A percentile compares a stretch with the other conserved stretches of the same genome.
These are phyloP conservation scores for Pulveroboletus frians DNA, from an alignment of 768 basidiomycete genomes.

Conservation along the genomic window DNA sequence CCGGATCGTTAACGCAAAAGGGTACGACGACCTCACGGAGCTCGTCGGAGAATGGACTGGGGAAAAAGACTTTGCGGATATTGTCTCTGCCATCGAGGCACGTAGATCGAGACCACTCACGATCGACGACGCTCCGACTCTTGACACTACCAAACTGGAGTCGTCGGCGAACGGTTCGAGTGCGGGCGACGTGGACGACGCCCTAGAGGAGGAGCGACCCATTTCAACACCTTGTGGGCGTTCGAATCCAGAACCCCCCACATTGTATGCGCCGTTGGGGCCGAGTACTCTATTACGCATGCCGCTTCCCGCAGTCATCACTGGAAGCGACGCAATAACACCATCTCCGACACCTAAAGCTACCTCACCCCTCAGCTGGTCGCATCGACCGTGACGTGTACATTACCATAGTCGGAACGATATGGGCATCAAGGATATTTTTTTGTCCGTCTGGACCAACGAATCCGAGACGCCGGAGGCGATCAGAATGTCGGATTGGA, in stretches of 20 bases:
- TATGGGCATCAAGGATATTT: background rate
- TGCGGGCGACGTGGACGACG: background rate
- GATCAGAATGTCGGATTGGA: background rate
- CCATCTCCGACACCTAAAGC: slow-evolving; percentile 38
- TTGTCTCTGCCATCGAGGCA: slow-evolving; percentile 43
- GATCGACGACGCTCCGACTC: slow-evolving; percentile 3
- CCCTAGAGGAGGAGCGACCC: slow-evolving; percentile 26
- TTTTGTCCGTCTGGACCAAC: background rate
- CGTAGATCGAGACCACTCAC: slow-evolving; percentile 22
- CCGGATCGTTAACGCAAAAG: slow-evolving; percentile 54
- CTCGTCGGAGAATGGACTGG: slow-evolving; percentile 55
- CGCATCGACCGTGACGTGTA: slow-evolving; percentile 8
- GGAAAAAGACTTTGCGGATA: slow-evolving; percentile 53
- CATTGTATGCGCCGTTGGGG: slow-evolving; percentile 37
- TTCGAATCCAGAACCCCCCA: slow-evolving; percentile 55
- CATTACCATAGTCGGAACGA: background rate
- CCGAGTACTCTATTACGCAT: slow-evolving; percentile 38
- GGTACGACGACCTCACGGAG: slow-evolving; percentile 48
- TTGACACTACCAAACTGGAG: background rate
- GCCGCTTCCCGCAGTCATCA: slow-evolving; percentile 35
- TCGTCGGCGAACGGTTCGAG: background rate
- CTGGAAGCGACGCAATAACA: slow-evolving; percentile 42
- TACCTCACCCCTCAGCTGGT: slow-evolving; percentile 7
- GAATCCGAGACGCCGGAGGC: background rate
- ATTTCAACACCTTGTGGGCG: slow-evolving; percentile 46